Percentiles rank a stretch among this genome's conserved stretches.
Conservation (phyloP, 345 rosid genomes). For the Eucalyptus marginata region DNA sequence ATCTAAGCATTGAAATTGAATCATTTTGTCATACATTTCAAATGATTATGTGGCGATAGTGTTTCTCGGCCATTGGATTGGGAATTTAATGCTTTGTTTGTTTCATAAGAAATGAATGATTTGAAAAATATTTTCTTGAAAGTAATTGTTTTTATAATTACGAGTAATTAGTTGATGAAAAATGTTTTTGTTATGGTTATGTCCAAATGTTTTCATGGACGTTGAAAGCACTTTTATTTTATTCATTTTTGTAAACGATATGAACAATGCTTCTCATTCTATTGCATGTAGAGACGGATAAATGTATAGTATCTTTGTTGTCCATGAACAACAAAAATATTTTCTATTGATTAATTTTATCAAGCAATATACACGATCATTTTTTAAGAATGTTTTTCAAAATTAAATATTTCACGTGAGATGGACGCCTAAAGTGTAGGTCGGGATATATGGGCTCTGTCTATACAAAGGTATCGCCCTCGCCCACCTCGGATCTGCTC, state of each 20-base stretch:
- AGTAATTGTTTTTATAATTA: rapidly evolving
- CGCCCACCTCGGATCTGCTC: not conserved
- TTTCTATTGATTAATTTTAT: no score
- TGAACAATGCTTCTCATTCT: no score
- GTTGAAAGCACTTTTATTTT: not conserved
- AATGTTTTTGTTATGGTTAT: no score
- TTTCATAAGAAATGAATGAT: not conserved
- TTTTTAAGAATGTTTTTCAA: not conserved
- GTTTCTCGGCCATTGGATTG: not conserved
- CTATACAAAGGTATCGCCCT: not conserved
- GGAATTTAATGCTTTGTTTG: no score
- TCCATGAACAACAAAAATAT: not conserved
- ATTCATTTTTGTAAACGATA: not conserved
- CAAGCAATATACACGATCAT: rapidly evolving
- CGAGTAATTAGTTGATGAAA: no score
- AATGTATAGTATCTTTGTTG: no score
- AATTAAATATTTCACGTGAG: not conserved
- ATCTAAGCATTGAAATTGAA: not conserved
- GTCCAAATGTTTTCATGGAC: no score
- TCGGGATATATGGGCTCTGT: not conserved
- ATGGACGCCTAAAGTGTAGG: not conserved
- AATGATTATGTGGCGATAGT: not conserved
- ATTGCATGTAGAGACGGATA: no score
- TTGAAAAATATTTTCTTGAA: not conserved
- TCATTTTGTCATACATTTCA: not conserved